Evolutionary conservation across 345 rosid species (phyloP), one percentile per base, ranked within the genome.

Genomic region (Laguncularia racemosa): DNA sequence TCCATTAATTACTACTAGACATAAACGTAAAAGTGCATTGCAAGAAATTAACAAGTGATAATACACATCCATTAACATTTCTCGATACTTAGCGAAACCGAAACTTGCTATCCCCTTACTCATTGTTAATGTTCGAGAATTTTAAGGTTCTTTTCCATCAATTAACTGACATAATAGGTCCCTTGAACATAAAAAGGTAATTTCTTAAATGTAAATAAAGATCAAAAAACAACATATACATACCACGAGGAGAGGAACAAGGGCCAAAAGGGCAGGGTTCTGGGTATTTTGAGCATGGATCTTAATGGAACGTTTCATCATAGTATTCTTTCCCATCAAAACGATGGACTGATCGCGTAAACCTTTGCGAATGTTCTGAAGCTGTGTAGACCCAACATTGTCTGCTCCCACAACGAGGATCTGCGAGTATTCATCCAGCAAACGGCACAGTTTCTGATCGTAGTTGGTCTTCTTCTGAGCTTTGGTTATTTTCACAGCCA

Each of bases 251-350:
- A 84, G 82, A 8, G 90, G 86, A 28, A 86, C 45, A 50, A 86
- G 80, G 54, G 50, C 78, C 0, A 69, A 68, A 60, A 81, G 63
- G 3, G 63, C 69, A 0, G 62, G 59, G 65, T 83, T 83, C 14
- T 71, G 75, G 0, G 86, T 76, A 4, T 67, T 66, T 55, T 85
- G 84, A 15, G 96, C 66, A 57, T 85, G 92, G 10, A 88, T 62
- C 72, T 78, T 78, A 61, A 85, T 65, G 15, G 92, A 67, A 68
- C 92, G 78, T 67, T 85, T 88, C 88, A 85, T 88, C 96, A 83
- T 83, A 21, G 96, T 85, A 61, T 88, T 88, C 74, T 85, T 85
- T 0, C 92, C 88, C 96, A 85, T 76, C 16, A 85, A 80, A 8
- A 85, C 73, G 2, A 84, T 50, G 1, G 92, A 82, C 55, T 88